Base-by-base conservation (phyloP, 371 early-diverging fungal species). In the Lichtheimia ornata region DNA sequence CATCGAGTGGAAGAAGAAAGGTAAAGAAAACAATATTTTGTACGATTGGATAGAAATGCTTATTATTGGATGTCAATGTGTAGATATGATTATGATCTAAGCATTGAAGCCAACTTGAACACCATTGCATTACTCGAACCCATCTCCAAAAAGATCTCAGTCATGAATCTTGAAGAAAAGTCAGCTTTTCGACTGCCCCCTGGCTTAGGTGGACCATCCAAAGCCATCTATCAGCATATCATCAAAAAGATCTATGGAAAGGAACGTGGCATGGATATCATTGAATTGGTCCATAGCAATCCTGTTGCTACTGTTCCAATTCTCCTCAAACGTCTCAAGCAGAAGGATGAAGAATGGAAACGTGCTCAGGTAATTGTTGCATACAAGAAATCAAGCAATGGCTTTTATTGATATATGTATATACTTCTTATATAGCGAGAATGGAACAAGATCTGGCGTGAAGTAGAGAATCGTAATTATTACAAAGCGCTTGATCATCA, bases 341-440 rank as follows among this genome's bases (percentile, higher is more conserved):
- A 95, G 67, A 97, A 98, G 71, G 97, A 98, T 70, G 97, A 97
- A 67, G 98, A 98, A 73, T 98, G 98, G 96, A 90, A 94, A 40
- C 61, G 74, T 1, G 74, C 81, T 14, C 81, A 79, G 65, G 44
- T 65, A 72, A 27, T 52, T 15, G 40, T 6, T 20, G 43, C 17
- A 47, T 40, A 15, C 20, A 61, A 7, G 47, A 53, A 17, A 24
- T n/a, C 35, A 18, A n/a, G n/a, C 0, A 24, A 9, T 40, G 49
- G 11, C 0, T 42, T 5, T 25, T 27, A 55, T 56, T 22, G n/a
- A 40, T 22, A 22, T 42, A 25, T 42, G 13, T 24, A 20, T 12
- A 35, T n/a, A n/a, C n/a, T n/a, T 25, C 47, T 15, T 53, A 11
- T 69, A 5, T 58, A 96, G 84, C 87, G 94, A 53, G 94, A 95